Evolutionary conservation across 2,329 filamentous ascomycete species (phyloP).

Genomic region (Parascedosporium putredinis): DNA sequence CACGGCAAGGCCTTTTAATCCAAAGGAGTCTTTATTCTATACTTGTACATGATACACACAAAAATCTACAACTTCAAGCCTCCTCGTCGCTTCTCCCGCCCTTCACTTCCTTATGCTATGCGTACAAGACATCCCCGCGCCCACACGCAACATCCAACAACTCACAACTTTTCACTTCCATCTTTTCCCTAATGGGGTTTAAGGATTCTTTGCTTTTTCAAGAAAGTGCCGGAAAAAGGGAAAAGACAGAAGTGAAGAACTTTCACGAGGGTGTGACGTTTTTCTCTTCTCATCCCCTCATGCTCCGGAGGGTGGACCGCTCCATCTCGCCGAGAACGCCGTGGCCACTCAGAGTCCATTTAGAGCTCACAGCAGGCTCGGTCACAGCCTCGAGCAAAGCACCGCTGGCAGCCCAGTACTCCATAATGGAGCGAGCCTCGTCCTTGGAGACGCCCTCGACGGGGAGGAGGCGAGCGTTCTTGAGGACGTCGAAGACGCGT

Average conservation of each 20-base stretch:
- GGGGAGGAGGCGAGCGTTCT: constrained; percentile 39
- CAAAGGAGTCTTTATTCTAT: constrained; percentile 3
- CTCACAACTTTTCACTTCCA: too few relatives aligned
- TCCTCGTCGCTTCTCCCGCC: too few relatives aligned
- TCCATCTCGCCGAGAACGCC: constrained; percentile 83
- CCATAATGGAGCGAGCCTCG: constrained; percentile 72
- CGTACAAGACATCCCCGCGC: too few relatives aligned
- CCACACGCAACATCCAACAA: too few relatives aligned
- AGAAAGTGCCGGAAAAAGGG: too few relatives aligned
- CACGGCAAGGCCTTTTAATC: too few relatives aligned
- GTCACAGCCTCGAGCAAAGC: constrained; percentile 62
- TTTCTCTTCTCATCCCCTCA: constrained; percentile 28
- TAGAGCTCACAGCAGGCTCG: constrained; percentile 62
- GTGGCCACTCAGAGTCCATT: constrained; percentile 73
- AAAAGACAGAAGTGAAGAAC: too few relatives aligned
- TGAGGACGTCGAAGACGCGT: constrained; percentile 42
- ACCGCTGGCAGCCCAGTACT: constrained; percentile 87
- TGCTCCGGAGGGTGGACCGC: constrained; percentile 43
- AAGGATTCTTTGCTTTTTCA: too few relatives aligned
- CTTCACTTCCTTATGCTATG: too few relatives aligned
- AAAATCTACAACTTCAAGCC: neutral
- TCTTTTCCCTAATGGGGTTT: too few relatives aligned
- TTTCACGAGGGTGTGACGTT: too few relatives aligned
- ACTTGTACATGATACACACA: constrained; percentile 2
- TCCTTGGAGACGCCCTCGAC: constrained; percentile 60